Conservation (phyloP, 2,329 filamentous ascomycete species). For the Fusarium globosum region DNA sequence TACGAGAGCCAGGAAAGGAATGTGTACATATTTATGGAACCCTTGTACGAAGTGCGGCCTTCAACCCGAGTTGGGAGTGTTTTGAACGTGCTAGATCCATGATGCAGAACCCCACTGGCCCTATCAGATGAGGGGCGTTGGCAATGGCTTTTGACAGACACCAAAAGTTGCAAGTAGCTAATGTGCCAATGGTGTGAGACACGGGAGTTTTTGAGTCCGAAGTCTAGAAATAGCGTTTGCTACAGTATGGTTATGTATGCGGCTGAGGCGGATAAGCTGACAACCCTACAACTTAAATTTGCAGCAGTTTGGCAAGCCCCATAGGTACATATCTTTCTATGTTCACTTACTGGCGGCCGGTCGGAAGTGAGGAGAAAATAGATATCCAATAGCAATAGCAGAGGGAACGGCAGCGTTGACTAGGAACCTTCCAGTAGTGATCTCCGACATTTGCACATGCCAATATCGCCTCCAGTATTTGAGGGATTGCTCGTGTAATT, state of each 20-base stretch:
- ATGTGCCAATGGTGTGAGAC: not conserved
- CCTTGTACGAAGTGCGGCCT: conserved; percentile 4
- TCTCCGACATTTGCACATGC: not conserved
- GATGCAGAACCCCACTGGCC: conserved; percentile 1
- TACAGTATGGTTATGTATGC: not conserved
- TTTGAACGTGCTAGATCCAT: conserved; percentile 4
- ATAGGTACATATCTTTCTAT: not conserved
- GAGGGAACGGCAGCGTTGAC: not conserved
- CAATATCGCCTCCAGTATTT: not conserved
- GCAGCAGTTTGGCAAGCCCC: no score
- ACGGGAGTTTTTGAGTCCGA: not conserved
- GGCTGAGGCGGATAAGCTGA: not conserved
- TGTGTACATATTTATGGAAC: conserved; percentile 25
- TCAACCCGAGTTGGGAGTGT: conserved; percentile 18
- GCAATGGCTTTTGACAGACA: not conserved
- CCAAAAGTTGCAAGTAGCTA: not conserved
- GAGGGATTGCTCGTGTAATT: not conserved
- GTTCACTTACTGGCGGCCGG: not conserved
- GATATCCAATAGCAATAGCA: not conserved
- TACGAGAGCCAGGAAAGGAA: not conserved
- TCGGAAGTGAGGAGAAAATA: not conserved
- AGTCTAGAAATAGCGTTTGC: not conserved
- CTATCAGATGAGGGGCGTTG: conserved; percentile 10
- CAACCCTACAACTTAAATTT: not conserved
- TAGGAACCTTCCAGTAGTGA: not conserved